These are phyloP conservation scores for Rosellinia necatrix DNA, from an alignment of 2,329 filamentous ascomycete species.

Conservation along the genomic window DNA sequence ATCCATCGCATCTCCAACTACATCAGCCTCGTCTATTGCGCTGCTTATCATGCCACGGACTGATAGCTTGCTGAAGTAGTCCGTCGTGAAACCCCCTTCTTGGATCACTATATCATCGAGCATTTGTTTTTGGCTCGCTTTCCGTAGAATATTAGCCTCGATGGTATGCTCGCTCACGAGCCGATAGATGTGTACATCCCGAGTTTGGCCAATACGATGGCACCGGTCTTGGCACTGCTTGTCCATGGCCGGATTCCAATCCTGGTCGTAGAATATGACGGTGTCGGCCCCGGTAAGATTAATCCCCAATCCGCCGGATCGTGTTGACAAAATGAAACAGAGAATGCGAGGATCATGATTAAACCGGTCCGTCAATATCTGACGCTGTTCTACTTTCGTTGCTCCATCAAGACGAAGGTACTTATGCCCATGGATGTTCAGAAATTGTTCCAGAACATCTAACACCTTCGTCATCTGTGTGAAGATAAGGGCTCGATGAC, in stretches of 20 bases:
- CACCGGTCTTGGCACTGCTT: constrained; percentile 98
- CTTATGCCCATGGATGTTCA: constrained; percentile 96
- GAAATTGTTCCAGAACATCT: constrained; percentile 94
- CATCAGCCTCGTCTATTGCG: constrained; percentile 56
- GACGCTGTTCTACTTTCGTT: constrained; percentile 93
- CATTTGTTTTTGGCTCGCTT: constrained; percentile 96
- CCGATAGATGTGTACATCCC: constrained; percentile 97
- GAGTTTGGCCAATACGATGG: constrained; percentile 95
- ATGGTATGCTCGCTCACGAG: constrained; percentile 93
- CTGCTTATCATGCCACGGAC: constrained; percentile 71
- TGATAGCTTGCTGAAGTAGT: constrained; percentile 82
- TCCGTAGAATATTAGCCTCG: constrained; percentile 95
- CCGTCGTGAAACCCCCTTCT: constrained; percentile 96
- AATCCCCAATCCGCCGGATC: constrained; percentile 92
- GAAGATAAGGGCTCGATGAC: constrained; percentile 95
- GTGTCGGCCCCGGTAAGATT: constrained; percentile 96
- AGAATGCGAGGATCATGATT: constrained; percentile 92
- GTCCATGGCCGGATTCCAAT: constrained; percentile 99
- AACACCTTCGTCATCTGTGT: constrained; percentile 99
- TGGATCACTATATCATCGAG: constrained; percentile 98
- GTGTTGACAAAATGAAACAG: constrained; percentile 92
- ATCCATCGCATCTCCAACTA: constrained; percentile 74
- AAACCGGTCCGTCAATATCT: constrained; percentile 94
- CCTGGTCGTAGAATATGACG: constrained; percentile 98
- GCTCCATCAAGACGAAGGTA: constrained; percentile 96